Percentiles rank a stretch among this genome's conserved stretches.
Evolutionary conservation across 176 grass and related monocot species (phyloP).

Genomic region (Tillandsia fasciculata): DNA sequence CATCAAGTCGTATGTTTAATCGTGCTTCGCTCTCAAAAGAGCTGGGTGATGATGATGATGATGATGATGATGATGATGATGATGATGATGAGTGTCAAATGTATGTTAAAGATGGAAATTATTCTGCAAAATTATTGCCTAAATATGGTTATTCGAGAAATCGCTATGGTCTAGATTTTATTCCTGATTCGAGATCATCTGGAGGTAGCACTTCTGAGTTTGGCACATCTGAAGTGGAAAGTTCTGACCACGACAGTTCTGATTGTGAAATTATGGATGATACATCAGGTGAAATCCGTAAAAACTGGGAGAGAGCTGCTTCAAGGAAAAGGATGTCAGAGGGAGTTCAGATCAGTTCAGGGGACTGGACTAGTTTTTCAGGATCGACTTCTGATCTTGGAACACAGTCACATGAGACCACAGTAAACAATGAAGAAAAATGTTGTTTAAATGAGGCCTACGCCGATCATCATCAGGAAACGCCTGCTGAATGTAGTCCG

Average conservation of each 20-base stretch:
- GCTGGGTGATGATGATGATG: not conserved
- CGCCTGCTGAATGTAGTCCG: not conserved
- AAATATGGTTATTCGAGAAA: constrained; percentile 27
- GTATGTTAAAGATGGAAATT: constrained; percentile 14
- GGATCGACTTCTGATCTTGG: constrained; percentile 29
- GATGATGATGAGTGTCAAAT: not conserved
- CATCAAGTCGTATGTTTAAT: not conserved
- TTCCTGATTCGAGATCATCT: constrained; percentile 32
- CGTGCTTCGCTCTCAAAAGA: not conserved
- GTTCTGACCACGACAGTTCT: constrained; percentile 24
- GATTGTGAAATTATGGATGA: constrained; percentile 85
- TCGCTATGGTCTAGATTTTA: constrained; percentile 40
- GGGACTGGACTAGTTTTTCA: constrained; percentile 25
- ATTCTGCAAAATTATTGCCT: not conserved
- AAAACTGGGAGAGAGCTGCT: constrained; percentile 71
- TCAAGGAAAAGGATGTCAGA: constrained; percentile 34
- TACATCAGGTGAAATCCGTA: constrained; percentile 30
- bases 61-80: constrained; percentile 3
- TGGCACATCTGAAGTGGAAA: constrained; percentile 22
- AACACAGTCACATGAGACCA: not conserved
- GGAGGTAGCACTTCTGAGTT: constrained; percentile 18
- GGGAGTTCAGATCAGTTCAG: constrained; percentile 2
- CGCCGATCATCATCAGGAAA: constrained; percentile 9
- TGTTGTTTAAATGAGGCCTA: constrained; percentile 14
- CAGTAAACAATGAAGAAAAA: not conserved